A percentile compares a stretch with the other conserved stretches of the same genome.
These are phyloP conservation scores for Cyclotella atomus DNA, from an alignment of 108 stramenopile species.

Conservation along the genomic window DNA sequence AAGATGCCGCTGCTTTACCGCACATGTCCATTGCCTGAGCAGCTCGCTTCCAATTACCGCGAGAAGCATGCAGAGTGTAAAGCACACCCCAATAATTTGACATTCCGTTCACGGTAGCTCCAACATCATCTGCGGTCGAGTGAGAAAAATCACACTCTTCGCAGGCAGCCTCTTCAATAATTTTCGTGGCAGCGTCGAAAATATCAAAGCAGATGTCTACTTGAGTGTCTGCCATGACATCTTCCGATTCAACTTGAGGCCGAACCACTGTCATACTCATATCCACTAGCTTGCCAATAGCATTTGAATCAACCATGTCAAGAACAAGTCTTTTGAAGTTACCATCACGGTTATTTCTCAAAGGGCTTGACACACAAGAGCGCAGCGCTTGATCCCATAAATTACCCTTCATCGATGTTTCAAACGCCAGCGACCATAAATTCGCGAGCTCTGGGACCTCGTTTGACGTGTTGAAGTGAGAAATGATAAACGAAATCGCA, in stretches of 20 bases:
- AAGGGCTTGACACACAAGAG: constrained; percentile 64
- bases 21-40: constrained; percentile 79
- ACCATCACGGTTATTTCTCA: constrained; percentile 27
- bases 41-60: constrained; percentile 77
- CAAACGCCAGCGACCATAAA: constrained; percentile 69
- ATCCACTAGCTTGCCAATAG: constrained; percentile 60
- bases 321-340: constrained; percentile 65
- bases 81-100: constrained; percentile 78
- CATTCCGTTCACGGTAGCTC: constrained; percentile 33
- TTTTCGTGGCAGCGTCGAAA: constrained; percentile 67
- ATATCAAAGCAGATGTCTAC: constrained; percentile 55
- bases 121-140: constrained; percentile 20
- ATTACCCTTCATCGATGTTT: constrained; percentile 53
- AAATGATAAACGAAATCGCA: constrained; percentile 26
- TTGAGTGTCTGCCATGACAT: constrained; percentile 1
- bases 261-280: constrained; percentile 58
- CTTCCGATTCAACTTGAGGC: constrained; percentile 13
- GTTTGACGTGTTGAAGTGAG: constrained; percentile 2
- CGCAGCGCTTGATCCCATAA: constrained; percentile 72
- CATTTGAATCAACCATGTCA: constrained; percentile 80
- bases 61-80: constrained; percentile 78
- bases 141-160: constrained; percentile 7
- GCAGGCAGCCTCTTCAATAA: constrained; percentile 48
- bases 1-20: constrained; percentile 38
- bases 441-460: constrained; percentile 59